Evolutionary conservation across 495 filamentous ascomycete species (phyloP).

Genomic region (Schizothecium vesticola): DNA sequence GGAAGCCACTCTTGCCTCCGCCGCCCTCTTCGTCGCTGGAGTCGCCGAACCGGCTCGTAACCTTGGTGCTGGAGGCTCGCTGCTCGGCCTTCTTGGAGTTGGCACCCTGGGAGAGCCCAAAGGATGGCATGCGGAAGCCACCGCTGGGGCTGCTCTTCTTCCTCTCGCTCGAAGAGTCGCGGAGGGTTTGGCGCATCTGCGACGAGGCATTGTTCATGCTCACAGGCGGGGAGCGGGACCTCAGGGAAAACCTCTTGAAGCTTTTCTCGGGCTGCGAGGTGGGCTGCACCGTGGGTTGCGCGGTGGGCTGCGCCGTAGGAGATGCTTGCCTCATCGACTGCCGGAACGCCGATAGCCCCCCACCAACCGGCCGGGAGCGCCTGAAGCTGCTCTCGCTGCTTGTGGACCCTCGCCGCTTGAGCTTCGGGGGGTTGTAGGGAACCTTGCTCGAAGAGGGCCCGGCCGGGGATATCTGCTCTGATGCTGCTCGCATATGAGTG

Average conservation of each 20-base stretch:
- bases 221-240: constrained; percentile 31
- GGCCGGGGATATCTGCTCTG: not conserved
- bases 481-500: not conserved
- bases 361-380: constrained; percentile 26
- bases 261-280: constrained; percentile 14
- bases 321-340: constrained; percentile 38
- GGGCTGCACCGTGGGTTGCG: not conserved
- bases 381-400: constrained; percentile 49
- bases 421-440: not conserved
- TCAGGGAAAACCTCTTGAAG: constrained; percentile 37
- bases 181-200: constrained; percentile 31
- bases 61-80: constrained; percentile 18
- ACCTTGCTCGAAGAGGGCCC: not conserved
- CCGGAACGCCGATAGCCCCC: constrained; percentile 31
- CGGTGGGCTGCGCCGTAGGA: not conserved
- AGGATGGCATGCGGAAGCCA: constrained; percentile 29
- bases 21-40: constrained; percentile 69
- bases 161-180: constrained; percentile 18
- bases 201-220: not conserved
- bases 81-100: constrained; percentile 24
- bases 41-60: constrained; percentile 46
- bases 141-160: constrained; percentile 18
- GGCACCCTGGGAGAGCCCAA: constrained; percentile 23
- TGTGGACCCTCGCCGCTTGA: constrained; percentile 39
- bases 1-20: constrained; percentile 40